Evolutionary conservation across 2,329 filamentous ascomycete species (phyloP), one percentile per base, ranked within the genome.

Genomic region (Paecilomyces sp.): DNA sequence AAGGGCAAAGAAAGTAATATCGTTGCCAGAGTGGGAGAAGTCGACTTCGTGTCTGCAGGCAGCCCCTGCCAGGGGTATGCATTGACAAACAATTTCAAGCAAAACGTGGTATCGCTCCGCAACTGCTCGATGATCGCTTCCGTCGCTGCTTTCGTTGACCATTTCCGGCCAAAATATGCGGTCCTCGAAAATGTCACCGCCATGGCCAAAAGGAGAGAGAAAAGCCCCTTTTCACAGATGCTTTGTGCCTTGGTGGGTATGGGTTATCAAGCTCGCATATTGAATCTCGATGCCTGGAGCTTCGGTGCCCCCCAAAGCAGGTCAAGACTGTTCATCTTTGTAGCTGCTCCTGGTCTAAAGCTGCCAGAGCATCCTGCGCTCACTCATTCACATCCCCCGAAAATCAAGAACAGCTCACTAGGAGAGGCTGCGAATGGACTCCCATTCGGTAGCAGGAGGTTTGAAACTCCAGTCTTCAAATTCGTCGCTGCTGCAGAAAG

Each of bases 41-140:
- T 93, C 0, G 83, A 89, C 11, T 81, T 91, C 31, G 84, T 93
- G 8, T 83, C 83, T 1, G 90, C 84, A 1, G 91, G 91, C 0
- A 90, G 85, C 57, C 91, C 91, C 0, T 95, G 91, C 64, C 89
- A 88, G 15, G 90, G 88, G 0, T 94, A 91, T 66, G 92, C 89
- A 0, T 58, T 64, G 0, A 71, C 90, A 0, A 92, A 92, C 4
- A 65, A 65, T 0, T 73, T 87, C 65, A 85, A 81, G 65, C 75
- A 79, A 0, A 87, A 82, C 1, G 68, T 77, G 0, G 58, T 76
- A 3, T 87, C 89, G 8, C 73, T 85, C 5, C 84, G 85, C 60
- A 91, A 94, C 67, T 88, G 88, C 34, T 92, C 89, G 0, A 83
- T 94, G 31, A 83, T 94, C 0, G 90, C 89, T 0, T 89, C 89